A percentile compares a stretch with the other conserved stretches of the same genome.
Conservation (phyloP, 306 rosid genomes). For the Begonia masoniana region DNA sequence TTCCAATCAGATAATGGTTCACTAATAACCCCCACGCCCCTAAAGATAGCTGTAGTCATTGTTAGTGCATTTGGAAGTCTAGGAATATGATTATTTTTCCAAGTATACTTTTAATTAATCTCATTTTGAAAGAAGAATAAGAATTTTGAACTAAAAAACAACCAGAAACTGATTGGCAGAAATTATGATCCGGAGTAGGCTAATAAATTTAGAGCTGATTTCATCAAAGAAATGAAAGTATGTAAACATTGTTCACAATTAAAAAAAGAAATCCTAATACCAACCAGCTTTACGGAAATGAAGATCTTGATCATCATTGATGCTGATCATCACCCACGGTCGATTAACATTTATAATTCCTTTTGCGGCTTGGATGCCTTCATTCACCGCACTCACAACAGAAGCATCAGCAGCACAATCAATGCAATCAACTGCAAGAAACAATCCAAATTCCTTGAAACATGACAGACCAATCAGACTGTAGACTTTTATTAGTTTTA, state of each 20-base stretch:
- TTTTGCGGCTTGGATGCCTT: slow-evolving; percentile 72
- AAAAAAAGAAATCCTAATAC: too few species aligned
- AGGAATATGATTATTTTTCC: too few species aligned
- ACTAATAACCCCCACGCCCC: too few species aligned
- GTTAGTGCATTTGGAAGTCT: too few species aligned
- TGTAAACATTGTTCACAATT: too few species aligned
- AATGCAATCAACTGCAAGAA: slow-evolving; percentile 84
- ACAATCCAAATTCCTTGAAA: background rate
- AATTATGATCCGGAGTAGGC: background rate
- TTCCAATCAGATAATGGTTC: too few species aligned
- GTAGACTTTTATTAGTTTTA: background rate
- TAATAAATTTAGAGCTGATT: background rate
- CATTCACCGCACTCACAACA: slow-evolving; percentile 77
- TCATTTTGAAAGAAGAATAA: too few species aligned
- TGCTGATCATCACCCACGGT: slow-evolving; percentile 94
- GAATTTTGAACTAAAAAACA: too few species aligned
- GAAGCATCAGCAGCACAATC: slow-evolving; percentile 94
- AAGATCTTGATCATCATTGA: slow-evolving; percentile 84
- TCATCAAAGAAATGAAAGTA: slow-evolving; percentile 1
- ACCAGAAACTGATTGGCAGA: background rate
- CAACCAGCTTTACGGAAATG: slow-evolving; percentile 89
- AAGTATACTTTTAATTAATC: too few species aligned
- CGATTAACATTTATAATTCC: slow-evolving; percentile 29
- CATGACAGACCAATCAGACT: background rate
- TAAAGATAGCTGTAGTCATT: too few species aligned